phyloP scores from a whole-genome alignment of 805 yeast species.

The Ogataea pignaliae region DNA sequence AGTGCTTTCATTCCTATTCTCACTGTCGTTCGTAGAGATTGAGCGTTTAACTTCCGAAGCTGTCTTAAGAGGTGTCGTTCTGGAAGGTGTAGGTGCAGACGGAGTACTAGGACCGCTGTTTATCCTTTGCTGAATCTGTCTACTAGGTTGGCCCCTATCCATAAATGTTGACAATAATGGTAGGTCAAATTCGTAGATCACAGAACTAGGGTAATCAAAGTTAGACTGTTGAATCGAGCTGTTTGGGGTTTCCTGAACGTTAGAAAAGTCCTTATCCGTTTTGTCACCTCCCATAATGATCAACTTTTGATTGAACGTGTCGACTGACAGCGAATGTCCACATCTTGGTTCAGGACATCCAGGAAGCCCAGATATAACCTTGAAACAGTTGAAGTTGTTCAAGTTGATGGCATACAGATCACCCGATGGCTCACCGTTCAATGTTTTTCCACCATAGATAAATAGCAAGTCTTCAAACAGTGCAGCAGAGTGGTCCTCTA shows the following conservation, averaged over 20 bases:
- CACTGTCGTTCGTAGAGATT: not conserved
- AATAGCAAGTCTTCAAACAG: conserved; percentile 74
- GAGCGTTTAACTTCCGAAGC: not conserved
- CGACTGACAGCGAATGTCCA: conserved; percentile 83
- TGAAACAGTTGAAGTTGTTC: conserved; percentile 65
- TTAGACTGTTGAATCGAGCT: conserved; percentile 26
- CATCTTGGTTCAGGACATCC: conserved; percentile 76
- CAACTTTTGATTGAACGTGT: conserved; percentile 61
- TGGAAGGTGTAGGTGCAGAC: not conserved
- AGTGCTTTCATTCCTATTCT: not conserved
- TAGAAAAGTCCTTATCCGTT: conserved; percentile 48
- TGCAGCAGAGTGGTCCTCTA: conserved; percentile 88
- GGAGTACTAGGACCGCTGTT: not conserved
- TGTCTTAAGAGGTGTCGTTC: not conserved
- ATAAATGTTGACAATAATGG: conserved; percentile 21
- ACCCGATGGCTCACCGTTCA: conserved; percentile 62
- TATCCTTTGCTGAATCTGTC: not conserved
- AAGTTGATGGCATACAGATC: conserved; percentile 74
- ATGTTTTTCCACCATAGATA: conserved; percentile 85
- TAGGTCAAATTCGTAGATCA: conserved; percentile 34
- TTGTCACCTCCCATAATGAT: conserved; percentile 91
- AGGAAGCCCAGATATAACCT: conserved; percentile 38
- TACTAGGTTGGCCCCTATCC: conserved; percentile 15
- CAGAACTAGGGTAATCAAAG: conserved; percentile 29
- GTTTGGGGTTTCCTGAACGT: conserved; percentile 18